Conservation (phyloP, 176 grass and related monocot species). For the Hsuehochloa calcarea region DNA sequence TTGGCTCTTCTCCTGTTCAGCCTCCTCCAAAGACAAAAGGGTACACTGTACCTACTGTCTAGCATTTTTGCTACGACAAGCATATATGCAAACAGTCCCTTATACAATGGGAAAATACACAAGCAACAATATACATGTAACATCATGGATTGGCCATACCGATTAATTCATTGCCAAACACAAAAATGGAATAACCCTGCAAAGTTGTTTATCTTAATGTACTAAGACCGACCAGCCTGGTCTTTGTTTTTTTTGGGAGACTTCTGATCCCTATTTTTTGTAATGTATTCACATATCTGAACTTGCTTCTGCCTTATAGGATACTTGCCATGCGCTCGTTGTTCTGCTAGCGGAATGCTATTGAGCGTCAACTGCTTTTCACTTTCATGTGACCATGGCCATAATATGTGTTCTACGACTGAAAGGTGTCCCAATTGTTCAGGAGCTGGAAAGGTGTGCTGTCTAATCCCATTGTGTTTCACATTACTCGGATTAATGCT, state of each 20-base stretch:
- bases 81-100: too few species aligned
- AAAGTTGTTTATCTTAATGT: not conserved
- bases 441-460: conserved; percentile 75
- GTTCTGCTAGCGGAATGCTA: conserved; percentile 59
- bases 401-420: conserved; percentile 43
- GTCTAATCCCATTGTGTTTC: conserved; percentile 11
- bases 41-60: too few species aligned
- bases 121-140: too few species aligned
- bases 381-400: conserved; percentile 18
- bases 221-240: not conserved
- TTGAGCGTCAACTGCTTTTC: conserved; percentile 43
- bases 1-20: too few species aligned
- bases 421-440: conserved; percentile 79
- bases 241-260: too few species aligned
- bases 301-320: conserved; percentile 45
- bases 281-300: conserved; percentile 8
- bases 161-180: conserved; percentile 7
- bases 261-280: not conserved
- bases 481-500: conserved; percentile 1
- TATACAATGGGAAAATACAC: too few species aligned
- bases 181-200: not conserved
- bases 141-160: not conserved
- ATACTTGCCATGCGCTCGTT: conserved; percentile 80
- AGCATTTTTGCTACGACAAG: too few species aligned
- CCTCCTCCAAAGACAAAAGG: too few species aligned